Evolutionary conservation across 768 basidiomycete genomes (phyloP).

Genomic region (Phaffia australis): DNA sequence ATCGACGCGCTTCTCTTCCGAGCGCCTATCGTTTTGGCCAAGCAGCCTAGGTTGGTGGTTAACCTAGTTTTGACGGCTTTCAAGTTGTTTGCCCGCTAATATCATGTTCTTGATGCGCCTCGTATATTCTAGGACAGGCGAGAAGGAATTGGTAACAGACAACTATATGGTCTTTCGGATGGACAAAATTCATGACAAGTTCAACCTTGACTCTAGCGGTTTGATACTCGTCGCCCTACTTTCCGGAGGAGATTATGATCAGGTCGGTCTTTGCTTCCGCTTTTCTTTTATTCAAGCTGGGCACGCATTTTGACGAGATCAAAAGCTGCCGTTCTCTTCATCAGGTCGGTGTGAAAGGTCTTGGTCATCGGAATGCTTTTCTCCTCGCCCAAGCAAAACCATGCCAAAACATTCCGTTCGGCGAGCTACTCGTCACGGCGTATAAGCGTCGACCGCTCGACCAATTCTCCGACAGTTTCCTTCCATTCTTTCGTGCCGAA

Average conservation of each 20-base stretch:
- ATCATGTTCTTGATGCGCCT: background rate
- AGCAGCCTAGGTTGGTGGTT: constrained; percentile 10
- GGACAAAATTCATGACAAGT: background rate
- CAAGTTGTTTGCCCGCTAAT: constrained; percentile 2
- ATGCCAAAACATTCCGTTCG: background rate
- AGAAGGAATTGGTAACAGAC: constrained; percentile 4
- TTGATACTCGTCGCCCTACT: constrained; percentile 28
- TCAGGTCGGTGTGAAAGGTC: constrained; percentile 7
- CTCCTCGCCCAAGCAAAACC: no score
- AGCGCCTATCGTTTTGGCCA: constrained; percentile 14
- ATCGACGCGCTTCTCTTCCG: constrained; percentile 29
- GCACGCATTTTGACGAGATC: background rate
- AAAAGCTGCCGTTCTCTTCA: background rate
- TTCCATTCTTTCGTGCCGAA: constrained; percentile 4
- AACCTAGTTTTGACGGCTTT: background rate
- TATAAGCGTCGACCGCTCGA: background rate
- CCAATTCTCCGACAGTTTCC: constrained; percentile 5
- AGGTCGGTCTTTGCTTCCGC: background rate
- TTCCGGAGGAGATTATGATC: constrained; percentile 28
- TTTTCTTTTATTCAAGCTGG: background rate
- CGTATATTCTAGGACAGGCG: background rate
- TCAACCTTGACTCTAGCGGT: constrained; percentile 13
- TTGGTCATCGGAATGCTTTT: no score
- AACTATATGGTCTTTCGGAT: constrained; percentile 6
- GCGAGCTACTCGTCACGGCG: constrained; percentile 4